Percentiles rank a stretch among this genome's conserved stretches.
These are phyloP conservation scores for Limtongozyma cylindracea DNA, from an alignment of 805 yeast genomes.

Conservation along the genomic window DNA sequence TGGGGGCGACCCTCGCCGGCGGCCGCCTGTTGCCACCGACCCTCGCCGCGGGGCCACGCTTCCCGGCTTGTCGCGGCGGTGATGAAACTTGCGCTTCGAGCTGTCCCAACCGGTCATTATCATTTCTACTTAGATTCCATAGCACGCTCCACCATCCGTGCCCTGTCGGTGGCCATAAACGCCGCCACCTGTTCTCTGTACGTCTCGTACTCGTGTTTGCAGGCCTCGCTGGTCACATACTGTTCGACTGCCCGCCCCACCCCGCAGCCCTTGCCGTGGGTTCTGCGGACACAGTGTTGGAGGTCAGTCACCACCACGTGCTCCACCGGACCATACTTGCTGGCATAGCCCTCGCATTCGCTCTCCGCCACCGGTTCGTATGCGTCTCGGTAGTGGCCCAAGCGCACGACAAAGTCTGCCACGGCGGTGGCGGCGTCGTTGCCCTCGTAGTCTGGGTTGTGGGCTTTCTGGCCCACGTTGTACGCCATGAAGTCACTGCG, in stretches of 20 bases:
- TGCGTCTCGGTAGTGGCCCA: conserved; percentile 19
- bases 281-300: neutral
- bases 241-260: conserved; percentile 1
- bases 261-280: conserved; percentile 1
- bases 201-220: conserved; percentile 3
- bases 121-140: no score
- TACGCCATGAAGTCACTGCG: conserved; percentile 22
- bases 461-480: conserved; percentile 40
- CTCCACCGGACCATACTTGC: conserved; percentile 2
- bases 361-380: conserved; percentile 3
- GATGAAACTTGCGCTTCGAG: no score
- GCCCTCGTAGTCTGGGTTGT: conserved; percentile 31
- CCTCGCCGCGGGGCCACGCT: no score
- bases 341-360: conserved; percentile 1
- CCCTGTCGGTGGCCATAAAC: conserved; percentile 3
- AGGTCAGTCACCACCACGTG: neutral
- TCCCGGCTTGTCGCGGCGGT: no score
- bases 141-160: no score
- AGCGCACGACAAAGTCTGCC: conserved; percentile 30
- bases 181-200: conserved; percentile 3
- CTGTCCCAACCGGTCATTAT: no score
- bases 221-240: conserved; percentile 2
- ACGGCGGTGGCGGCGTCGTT: conserved; percentile 25
- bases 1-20: no score
- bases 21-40: no score